Base-by-base conservation (phyloP, 2,329 filamentous ascomycete genomes). In the Esteya vermicola region DNA sequence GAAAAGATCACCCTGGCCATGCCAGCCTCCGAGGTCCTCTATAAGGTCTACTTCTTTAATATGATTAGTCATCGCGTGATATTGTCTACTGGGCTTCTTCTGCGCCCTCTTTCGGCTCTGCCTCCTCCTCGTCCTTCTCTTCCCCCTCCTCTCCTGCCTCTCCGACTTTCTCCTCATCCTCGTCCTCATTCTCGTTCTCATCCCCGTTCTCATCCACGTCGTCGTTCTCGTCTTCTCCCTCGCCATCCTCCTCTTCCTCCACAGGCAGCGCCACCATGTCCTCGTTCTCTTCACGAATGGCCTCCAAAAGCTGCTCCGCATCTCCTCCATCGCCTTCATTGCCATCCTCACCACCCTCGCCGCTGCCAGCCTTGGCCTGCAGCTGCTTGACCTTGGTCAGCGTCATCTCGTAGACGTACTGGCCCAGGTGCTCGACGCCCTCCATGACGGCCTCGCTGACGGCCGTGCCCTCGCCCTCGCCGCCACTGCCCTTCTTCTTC, bases 321-420 rank as follows among this genome's bases (percentile, higher is more conserved):
- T 18, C n/a, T n/a, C n/a, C n/a, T n/a, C n/a, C n/a, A n/a, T n/a
- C n/a, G n/a, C n/a, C n/a, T n/a, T n/a, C n/a, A n/a, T n/a, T n/a
- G n/a, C n/a, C n/a, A n/a, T n/a, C n/a, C n/a, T n/a, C n/a, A n/a
- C n/a, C n/a, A n/a, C n/a, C n/a, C n/a, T n/a, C n/a, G n/a, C n/a
- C n/a, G n/a, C n/a, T n/a, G n/a, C n/a, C n/a, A n/a, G n/a, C 33
- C 14, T 37, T 41, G 38, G 51, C 58, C 38, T 63, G 59, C 34
- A 75, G 46, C 52, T 74, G 67, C 52, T 65, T 58, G 27, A 72
- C 48, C 52, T 60, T 68, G 1, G 70, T 73, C 35, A 81, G 74
- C 4, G 86, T 93, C 85, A 98, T 98, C 58, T 98, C 85, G 56
- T 76, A 94, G 19, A 98, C 89, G 57, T 95, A 98, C 60, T 94